Evolutionary conservation across 2,329 filamentous ascomycete species (phyloP).

Genomic region (Apiospora rasikravindrae): DNA sequence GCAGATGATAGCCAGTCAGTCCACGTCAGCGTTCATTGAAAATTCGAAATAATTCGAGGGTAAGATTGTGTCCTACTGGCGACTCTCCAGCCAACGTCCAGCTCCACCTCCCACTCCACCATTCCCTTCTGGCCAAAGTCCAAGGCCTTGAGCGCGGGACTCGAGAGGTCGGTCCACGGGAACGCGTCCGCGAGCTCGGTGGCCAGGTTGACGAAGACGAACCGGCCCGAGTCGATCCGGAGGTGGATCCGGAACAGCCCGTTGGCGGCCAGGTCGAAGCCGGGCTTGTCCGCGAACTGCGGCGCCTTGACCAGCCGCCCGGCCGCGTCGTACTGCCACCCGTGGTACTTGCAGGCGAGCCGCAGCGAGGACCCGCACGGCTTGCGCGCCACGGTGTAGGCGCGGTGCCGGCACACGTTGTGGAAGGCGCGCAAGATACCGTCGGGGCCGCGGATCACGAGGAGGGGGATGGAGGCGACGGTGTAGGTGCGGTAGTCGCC

Average conservation of each 20-base stretch:
- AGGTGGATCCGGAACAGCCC: slow-evolving; percentile 60
- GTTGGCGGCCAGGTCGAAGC: slow-evolving; percentile 62
- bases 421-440: slow-evolving; percentile 60
- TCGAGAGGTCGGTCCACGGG: slow-evolving; percentile 19
- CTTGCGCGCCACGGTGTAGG: slow-evolving; percentile 61
- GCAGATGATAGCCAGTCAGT: neutral
- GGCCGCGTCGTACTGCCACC: slow-evolving; percentile 64
- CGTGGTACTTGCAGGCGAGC: slow-evolving; percentile 65
- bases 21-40: neutral
- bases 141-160: neutral
- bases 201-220: slow-evolving; percentile 1
- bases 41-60: neutral
- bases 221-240: slow-evolving; percentile 47
- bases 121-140: neutral
- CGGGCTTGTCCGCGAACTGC: slow-evolving; percentile 58
- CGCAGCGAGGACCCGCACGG: slow-evolving; percentile 56
- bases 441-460: slow-evolving; percentile 56
- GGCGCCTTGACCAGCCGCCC: slow-evolving; percentile 66
- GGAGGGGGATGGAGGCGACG: slow-evolving; percentile 60
- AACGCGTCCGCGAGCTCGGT: slow-evolving; percentile 20
- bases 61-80: neutral
- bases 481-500: slow-evolving; percentile 63
- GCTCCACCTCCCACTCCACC: neutral
- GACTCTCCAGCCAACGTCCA: neutral
- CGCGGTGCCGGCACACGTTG: slow-evolving; percentile 66